Base-by-base conservation (phyloP, 495 filamentous ascomycete species). In the Pseudomonodictys pantanalensis region DNA sequence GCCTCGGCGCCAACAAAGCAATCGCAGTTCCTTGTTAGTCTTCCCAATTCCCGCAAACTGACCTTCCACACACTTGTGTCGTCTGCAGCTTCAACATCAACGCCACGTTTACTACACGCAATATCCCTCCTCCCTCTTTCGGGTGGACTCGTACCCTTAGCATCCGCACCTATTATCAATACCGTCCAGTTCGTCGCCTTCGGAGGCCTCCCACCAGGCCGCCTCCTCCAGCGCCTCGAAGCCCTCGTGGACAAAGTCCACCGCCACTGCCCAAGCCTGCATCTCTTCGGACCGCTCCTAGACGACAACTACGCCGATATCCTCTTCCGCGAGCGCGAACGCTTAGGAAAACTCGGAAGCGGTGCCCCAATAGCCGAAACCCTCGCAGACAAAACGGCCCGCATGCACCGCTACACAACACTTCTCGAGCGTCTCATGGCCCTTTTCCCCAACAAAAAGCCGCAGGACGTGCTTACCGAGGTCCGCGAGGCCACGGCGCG, bases 221-320 rank as follows among this genome's bases (percentile, higher is more conserved):
- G 60, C 5, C 47, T 63, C 12, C 53, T 63, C 24, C 60, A 63
- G 28, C 60, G 60, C 26, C 53, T 63, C 18, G 60, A 63, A 41
- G 52, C 52, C 2, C 54, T 63, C 38, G 42, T 63, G 18, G 52
- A 63, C 7, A 63, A 63, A 43, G 46, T 58, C 15, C 60, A 63
- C 28, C 45, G 47, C 9, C 60, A 63, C 3, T 22, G 45, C 3
- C 60, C 60, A 1, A 3, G 12, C 23, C 53, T 58, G 3, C 33
- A 25, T 3, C 52, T 63, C 25, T 63, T 63, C 47, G 60, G 60
- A 18, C 60, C 52, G 5, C 46, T 63, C 15, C 43, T 45, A 24
- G 52, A 63, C 8, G 4, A 29, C 26, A 18, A 22, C 1, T 45
- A 63, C 22, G 54, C 60, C 17, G 47, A 53, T 17, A 22, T 38